Percentiles rank a stretch among this genome's conserved stretches.
These are phyloP conservation scores for Aspergillus egyptiacus DNA, from an alignment of 495 filamentous ascomycete species.

Conservation along the genomic window DNA sequence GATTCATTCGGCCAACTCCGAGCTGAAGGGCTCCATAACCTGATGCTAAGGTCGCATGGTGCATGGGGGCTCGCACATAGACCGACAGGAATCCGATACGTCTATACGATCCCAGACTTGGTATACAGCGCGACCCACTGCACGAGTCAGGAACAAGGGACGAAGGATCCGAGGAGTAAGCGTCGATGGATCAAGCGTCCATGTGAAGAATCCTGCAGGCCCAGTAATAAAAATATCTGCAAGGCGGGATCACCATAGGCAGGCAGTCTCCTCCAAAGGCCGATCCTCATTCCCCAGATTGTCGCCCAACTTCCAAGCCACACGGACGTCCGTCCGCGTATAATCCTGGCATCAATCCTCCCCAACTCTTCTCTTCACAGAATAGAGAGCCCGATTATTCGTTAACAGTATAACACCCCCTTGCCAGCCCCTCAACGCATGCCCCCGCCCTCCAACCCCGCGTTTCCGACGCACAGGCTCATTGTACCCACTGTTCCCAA, in stretches of 20 bases:
- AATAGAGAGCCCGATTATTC: background rate
- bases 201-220: background rate
- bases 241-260: background rate
- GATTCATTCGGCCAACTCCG: too few relatives aligned
- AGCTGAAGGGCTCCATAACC: too few relatives aligned
- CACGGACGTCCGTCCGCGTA: background rate
- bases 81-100: too few relatives aligned
- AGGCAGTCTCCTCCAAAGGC: background rate
- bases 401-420: constrained; percentile 9
- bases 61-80: too few relatives aligned
- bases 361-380: background rate
- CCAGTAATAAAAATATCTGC: background rate
- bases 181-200: background rate
- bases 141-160: too few relatives aligned
- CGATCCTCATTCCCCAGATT: constrained; percentile 5
- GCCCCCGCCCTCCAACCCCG: constrained; percentile 15
- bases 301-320: background rate
- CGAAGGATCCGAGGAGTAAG: background rate
- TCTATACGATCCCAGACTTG: too few relatives aligned
- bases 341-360: too few relatives aligned
- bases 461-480: constrained; percentile 45
- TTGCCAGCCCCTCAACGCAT: constrained; percentile 40
- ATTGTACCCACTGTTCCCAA: constrained; percentile 41
- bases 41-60: too few relatives aligned
- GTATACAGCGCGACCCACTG: background rate